Conservation (phyloP, 2,329 filamentous ascomycete genomes). For the Bipolaris oryzae region DNA sequence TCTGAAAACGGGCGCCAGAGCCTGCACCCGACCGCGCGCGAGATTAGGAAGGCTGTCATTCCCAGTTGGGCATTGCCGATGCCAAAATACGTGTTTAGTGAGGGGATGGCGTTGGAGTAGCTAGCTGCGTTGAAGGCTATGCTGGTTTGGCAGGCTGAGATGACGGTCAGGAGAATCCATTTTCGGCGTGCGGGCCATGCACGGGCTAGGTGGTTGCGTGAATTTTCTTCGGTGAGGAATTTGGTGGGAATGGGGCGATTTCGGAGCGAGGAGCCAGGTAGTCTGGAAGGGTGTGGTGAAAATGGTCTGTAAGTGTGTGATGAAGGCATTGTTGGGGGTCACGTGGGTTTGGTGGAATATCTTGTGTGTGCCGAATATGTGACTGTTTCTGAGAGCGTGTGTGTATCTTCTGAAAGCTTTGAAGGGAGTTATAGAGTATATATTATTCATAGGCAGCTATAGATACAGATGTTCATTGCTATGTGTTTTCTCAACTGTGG, state of each 20-base stretch:
- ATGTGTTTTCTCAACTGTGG: not conserved
- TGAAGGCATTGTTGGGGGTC: not conserved
- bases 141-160: constrained; percentile 60
- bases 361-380: not conserved
- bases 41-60: constrained; percentile 76
- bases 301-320: not conserved
- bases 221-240: not conserved
- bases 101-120: constrained; percentile 59
- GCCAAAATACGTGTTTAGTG: constrained; percentile 54
- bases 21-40: constrained; percentile 84
- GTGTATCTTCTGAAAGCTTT: not conserved
- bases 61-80: constrained; percentile 58
- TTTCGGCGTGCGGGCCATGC: constrained; percentile 56
- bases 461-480: not conserved
- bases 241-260: not conserved
- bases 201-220: constrained; percentile 49
- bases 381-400: too few relatives aligned
- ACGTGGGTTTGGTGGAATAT: not conserved
- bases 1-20: constrained; percentile 82
- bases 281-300: not conserved
- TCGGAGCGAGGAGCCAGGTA: not conserved
- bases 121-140: constrained; percentile 62
- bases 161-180: constrained; percentile 59
- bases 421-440: not conserved
- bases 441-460: not conserved